Base-by-base conservation (phyloP, 2,329 filamentous ascomycete genomes). In the Akanthomyces muscarius region DNA sequence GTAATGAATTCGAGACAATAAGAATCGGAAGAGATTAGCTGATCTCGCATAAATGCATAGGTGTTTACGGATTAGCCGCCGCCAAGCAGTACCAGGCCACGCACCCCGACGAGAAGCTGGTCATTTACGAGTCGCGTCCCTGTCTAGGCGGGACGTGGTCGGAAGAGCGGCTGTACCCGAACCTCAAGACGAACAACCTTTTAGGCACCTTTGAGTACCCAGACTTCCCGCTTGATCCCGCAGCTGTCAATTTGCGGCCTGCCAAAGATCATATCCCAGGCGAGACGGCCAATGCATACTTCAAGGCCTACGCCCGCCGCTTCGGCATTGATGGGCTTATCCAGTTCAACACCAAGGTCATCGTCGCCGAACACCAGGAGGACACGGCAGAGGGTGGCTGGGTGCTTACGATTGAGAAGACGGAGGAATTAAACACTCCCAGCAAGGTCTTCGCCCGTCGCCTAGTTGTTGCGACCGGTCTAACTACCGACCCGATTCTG, bases 151-250 rank as follows among this genome's bases (percentile, higher is more conserved):
- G 90, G 4, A 86, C 86, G 18, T 93, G 89, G 90, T 83, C 86
- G 10, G 78, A 84, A 62, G 78, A 88, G 44, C 82, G 89, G 1
- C 74, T 91, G 0, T 89, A 92, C 71, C 83, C 86, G 0, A 86
- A 85, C 1, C 80, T 94, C 55, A 89, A 86, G 69, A 87, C 84
- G 60, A 93, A 94, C 74, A 92, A 92, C 69, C 82, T 91, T 71
- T 72, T 88, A 13, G 89, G 89, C 3, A 89, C 85, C 0, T 91
- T 88, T 67, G 88, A 93, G 72, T 92, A 84, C 69, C 85, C 86
- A 0, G 90, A 91, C 68, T 91, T 90, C 64, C 88, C 89, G 21
- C 89, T 93, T 86, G 78, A 81, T 63, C 73, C 76, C 8, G 80
- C 80, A 23, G 79, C 75, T 0, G 87, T 83, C 67, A 77, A 77